Percentiles rank a stretch among this genome's conserved stretches.
These are phyloP conservation scores for Pythium rishiriense DNA, from an alignment of 352 stramenopile species.

Conservation along the genomic window DNA sequence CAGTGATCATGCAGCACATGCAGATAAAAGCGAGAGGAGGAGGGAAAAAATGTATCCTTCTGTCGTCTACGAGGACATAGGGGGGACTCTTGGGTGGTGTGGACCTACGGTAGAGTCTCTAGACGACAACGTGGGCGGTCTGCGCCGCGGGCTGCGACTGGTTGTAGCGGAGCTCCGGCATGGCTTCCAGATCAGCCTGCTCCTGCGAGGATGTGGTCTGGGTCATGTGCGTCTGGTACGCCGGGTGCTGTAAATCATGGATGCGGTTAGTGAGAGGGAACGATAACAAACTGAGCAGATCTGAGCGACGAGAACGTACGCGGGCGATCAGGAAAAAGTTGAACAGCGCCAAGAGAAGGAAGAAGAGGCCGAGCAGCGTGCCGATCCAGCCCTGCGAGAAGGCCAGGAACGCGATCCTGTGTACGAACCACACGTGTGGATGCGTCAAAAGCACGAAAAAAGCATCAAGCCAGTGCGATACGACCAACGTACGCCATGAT, in stretches of 20 bases:
- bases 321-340: conserved; percentile 88
- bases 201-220: conserved; percentile 53
- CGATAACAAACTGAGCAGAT: neutral
- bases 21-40: neutral
- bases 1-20: neutral
- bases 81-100: neutral
- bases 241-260: conserved; percentile 54
- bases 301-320: conserved; percentile 35
- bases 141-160: conserved; percentile 46
- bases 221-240: conserved; percentile 78
- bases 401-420: conserved; percentile 76
- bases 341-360: conserved; percentile 75
- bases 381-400: conserved; percentile 83
- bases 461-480: neutral
- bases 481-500: conserved; percentile 68
- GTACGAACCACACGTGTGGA: no score
- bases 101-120: neutral
- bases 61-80: conserved; percentile 5
- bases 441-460: no score
- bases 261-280: neutral
- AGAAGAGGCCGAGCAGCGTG: conserved; percentile 70
- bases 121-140: conserved; percentile 63
- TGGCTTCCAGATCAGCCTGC: conserved; percentile 67
- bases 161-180: conserved; percentile 83
- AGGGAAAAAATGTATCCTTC: neutral